These are phyloP conservation scores for Boletus fagicola DNA, from an alignment of 768 basidiomycete species.

Conservation along the genomic window DNA sequence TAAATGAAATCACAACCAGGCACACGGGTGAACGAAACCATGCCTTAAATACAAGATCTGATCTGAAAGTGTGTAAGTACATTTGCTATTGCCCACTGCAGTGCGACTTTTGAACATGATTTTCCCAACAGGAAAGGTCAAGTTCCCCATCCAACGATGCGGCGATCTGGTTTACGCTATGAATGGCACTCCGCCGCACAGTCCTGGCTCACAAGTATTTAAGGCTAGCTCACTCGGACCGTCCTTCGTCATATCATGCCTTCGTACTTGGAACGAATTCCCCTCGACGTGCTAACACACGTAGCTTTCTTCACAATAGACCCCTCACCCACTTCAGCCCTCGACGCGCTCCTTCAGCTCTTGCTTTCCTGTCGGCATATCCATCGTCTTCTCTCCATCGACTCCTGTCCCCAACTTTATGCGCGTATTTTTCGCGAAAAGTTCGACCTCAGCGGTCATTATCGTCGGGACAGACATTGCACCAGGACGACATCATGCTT, in stretches of 20 bases:
- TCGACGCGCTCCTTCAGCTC: slow-evolving; percentile 42
- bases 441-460: slow-evolving; percentile 42
- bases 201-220: slow-evolving; percentile 25
- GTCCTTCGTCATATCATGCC: slow-evolving; percentile 37
- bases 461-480: slow-evolving; percentile 29
- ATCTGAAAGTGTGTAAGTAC: slow-evolving; percentile 33
- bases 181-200: slow-evolving; percentile 33
- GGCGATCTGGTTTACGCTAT: slow-evolving; percentile 35
- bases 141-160: slow-evolving; percentile 33
- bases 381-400: slow-evolving; percentile 42
- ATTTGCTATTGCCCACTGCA: slow-evolving; percentile 30
- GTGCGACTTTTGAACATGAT: slow-evolving; percentile 31
- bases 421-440: slow-evolving; percentile 50
- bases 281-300: slow-evolving; percentile 55
- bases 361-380: slow-evolving; percentile 46
- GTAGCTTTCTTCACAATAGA: slow-evolving; percentile 50
- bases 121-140: slow-evolving; percentile 37
- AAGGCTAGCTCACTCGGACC: slow-evolving; percentile 13
- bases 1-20: slow-evolving; percentile 38
- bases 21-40: slow-evolving; percentile 30
- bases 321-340: slow-evolving; percentile 38
- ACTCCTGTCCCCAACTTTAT: slow-evolving; percentile 51
- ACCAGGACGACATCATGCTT: slow-evolving; percentile 39
- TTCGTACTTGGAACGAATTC: slow-evolving; percentile 47
- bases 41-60: slow-evolving; percentile 35